Evolutionary conservation across 371 early-diverging fungal species (phyloP).

Genomic region (Apophysomyces ossiformis): DNA sequence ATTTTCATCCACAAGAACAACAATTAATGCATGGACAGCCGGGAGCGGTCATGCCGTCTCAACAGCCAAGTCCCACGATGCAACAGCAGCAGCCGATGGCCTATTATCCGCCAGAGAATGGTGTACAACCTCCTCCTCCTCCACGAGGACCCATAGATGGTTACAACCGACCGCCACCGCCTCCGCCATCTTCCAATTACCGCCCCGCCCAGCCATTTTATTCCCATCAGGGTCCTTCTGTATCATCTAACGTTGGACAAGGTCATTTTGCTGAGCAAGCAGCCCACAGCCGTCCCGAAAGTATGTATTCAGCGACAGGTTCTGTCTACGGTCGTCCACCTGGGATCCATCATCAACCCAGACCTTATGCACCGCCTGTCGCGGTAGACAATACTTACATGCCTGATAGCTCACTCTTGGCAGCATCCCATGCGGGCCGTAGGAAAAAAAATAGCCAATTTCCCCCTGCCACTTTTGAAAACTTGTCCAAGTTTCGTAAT

Average conservation of each 20-base stretch:
- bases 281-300: not conserved
- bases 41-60: not conserved
- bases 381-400: conserved; percentile 29
- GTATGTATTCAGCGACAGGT: not conserved
- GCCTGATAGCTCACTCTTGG: conserved; percentile 44
- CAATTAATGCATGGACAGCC: not conserved
- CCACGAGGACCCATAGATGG: not conserved
- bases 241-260: conserved; percentile 4
- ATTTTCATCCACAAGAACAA: not conserved
- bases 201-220: conserved; percentile 9
- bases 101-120: conserved; percentile 4
- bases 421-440: conserved; percentile 36
- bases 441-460: conserved; percentile 27
- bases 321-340: not conserved
- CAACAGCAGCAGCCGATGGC: not conserved
- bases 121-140: not conserved
- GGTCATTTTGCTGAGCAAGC: not conserved
- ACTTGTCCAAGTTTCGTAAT: conserved; percentile 76
- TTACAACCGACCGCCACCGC: conserved; percentile 12
- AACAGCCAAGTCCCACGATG: conserved; percentile 1
- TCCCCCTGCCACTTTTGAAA: conserved; percentile 61
- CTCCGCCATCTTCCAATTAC: conserved; percentile 8
- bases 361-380: conserved; percentile 1
- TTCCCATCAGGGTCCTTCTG: conserved; percentile 7
- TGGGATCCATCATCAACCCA: not conserved